Base-by-base conservation (phyloP, 805 yeast species). In the Kuraishia piskuri region DNA sequence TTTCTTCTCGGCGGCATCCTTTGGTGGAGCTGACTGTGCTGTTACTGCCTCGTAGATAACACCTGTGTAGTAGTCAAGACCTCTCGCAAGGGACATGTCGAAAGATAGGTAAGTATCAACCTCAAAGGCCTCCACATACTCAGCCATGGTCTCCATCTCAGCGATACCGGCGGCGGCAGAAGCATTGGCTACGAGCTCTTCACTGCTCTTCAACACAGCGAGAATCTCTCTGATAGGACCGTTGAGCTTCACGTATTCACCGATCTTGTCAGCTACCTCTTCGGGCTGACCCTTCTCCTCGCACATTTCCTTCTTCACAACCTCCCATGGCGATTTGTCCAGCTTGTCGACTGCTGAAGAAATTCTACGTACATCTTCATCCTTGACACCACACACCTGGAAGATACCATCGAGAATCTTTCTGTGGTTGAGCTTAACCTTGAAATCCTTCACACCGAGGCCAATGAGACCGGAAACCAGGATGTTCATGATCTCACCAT, bases 21-120 rank as follows among this genome's bases (percentile, higher is more conserved):
- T 71, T 53, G 98, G 98, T 22, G 99, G 96, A n/a, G 97, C 97
- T 49, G 96, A 88, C 49, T 90, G 96, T 19, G 85, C 77, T 17
- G 98, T 94, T 49, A 94, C 98, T 51, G 94, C 96, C 71, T 94
- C 99, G 71, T 90, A 94, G 59, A 94, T 94, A 59, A 94, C 78
- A 44, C 99, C 99, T 14, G 99, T 94, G 74, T 94, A 94, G 72
- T 94, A 94, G 71, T 94, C 99, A 63, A 94, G 80, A 50, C 99
- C 99, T 77, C 99, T 84, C 46, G 99, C 99, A 59, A 94, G 76
- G 2, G 98, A 91, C 70, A 94, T 78, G 70, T 94, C 99, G 61
- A 94, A 92, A 12, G 92, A 85, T 56, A 90, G 76, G 69, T 70
- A 80, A 14, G 75, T 58, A 52, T 78, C 78, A 57, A 90, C 83